A percentile compares a stretch with the other conserved stretches of the same genome.
Conservation (phyloP, 768 basidiomycete genomes). For the Tricholoma bakamatsutake region DNA sequence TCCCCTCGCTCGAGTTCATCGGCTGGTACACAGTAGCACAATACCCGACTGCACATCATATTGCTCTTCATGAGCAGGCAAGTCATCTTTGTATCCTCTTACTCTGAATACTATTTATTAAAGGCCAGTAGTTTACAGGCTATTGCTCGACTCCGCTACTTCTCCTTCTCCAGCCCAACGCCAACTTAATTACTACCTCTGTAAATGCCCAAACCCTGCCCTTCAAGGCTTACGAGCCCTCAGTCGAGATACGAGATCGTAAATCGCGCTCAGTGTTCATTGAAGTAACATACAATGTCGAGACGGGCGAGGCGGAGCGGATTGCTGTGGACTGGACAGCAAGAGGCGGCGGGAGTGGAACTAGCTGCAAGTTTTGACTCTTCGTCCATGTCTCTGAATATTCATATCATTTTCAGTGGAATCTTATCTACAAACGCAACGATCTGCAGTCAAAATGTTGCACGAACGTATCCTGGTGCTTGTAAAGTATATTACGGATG, state of each 20-base stretch:
- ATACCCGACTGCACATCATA: slow-evolving; percentile 69
- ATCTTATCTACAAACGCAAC: slow-evolving; percentile 84
- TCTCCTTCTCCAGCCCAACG: slow-evolving; percentile 44
- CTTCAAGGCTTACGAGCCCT: slow-evolving; percentile 90
- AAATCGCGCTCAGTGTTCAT: slow-evolving; percentile 76
- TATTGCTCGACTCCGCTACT: slow-evolving; percentile 90
- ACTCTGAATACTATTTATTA: not conserved
- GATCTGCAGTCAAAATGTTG: slow-evolving; percentile 95
- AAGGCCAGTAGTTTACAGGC: slow-evolving; percentile 57
- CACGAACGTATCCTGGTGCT: slow-evolving; percentile 85
- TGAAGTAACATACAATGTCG: slow-evolving; percentile 81
- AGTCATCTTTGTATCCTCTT: slow-evolving; percentile 2
- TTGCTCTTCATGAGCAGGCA: slow-evolving; percentile 84
- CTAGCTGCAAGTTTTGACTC: slow-evolving; percentile 53
- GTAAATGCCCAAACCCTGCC: slow-evolving; percentile 74
- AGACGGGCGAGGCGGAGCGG: slow-evolving; percentile 97
- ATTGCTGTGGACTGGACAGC: slow-evolving; percentile 98
- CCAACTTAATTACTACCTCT: slow-evolving; percentile 10
- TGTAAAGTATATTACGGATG: slow-evolving; percentile 78
- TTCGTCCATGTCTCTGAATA: not conserved
- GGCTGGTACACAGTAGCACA: slow-evolving; percentile 94
- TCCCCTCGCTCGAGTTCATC: slow-evolving; percentile 94
- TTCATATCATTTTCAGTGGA: slow-evolving; percentile 53
- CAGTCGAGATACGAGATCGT: slow-evolving; percentile 77
- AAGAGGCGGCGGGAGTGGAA: slow-evolving; percentile 76